A percentile compares a stretch with the other conserved stretches of the same genome.
These are phyloP conservation scores for Sporisorium graminicola DNA, from an alignment of 1,284 basidiomycete species.

Conservation along the genomic window DNA sequence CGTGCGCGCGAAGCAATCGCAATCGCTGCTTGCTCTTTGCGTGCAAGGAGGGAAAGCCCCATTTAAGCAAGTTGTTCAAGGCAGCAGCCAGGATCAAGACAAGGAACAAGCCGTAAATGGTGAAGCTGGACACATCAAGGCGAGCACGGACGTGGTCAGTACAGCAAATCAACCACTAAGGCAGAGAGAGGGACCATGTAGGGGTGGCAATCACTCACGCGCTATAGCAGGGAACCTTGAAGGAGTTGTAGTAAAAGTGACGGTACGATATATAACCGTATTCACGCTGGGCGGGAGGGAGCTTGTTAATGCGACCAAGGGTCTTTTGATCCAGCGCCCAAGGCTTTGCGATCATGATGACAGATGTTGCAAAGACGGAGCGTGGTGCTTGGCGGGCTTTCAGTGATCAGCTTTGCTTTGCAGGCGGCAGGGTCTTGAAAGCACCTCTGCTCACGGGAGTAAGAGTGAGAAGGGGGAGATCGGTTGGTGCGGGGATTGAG, in stretches of 20 bases:
- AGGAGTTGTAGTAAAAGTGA: constrained; percentile 34
- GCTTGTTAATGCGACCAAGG: constrained; percentile 15
- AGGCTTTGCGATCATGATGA: constrained; percentile 24
- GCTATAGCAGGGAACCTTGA: constrained; percentile 28
- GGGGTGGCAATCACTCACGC: constrained; percentile 15
- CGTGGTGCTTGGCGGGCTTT: background rate
- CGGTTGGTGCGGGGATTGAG: too few species aligned
- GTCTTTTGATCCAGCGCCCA: constrained; percentile 26
- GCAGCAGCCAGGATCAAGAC: constrained; percentile 22
- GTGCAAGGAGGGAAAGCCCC: constrained; percentile 8
- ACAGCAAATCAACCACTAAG: too few species aligned
- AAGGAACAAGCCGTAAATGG: constrained; percentile 30
- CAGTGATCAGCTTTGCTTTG: too few species aligned
- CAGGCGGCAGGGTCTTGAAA: too few species aligned
- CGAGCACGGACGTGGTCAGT: background rate
- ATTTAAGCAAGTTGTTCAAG: constrained; percentile 12
- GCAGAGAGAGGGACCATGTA: background rate
- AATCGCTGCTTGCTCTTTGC: constrained; percentile 6
- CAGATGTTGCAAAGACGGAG: background rate
- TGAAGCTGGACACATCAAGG: constrained; percentile 11
- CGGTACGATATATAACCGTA: constrained; percentile 13
- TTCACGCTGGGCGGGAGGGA: constrained; percentile 14
- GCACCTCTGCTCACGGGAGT: too few species aligned
- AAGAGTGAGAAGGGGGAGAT: too few species aligned
- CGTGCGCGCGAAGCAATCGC: constrained; percentile 22